Conservation (phyloP, 2,329 filamentous ascomycete species). For the Apiospora kogelbergensis region DNA sequence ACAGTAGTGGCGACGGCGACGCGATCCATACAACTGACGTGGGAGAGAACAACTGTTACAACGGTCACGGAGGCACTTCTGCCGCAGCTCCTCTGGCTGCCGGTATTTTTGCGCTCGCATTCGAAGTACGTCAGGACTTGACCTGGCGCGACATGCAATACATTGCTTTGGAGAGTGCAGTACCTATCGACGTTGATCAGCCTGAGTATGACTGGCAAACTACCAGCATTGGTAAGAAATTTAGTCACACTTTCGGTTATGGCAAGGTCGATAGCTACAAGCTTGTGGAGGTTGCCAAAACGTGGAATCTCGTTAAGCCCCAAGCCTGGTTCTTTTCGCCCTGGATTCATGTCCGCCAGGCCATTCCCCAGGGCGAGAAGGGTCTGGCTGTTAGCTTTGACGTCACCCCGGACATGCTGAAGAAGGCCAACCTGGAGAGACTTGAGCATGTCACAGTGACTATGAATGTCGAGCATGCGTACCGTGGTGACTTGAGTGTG, state of each 20-base stretch:
- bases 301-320: slow-evolving; percentile 86
- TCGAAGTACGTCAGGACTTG: slow-evolving; percentile 82
- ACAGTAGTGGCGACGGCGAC: slow-evolving; percentile 87
- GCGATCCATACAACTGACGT: slow-evolving; percentile 98
- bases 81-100: slow-evolving; percentile 91
- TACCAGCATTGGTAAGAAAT: slow-evolving; percentile 79
- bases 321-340: slow-evolving; percentile 94
- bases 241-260: slow-evolving; percentile 93
- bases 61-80: slow-evolving; percentile 88
- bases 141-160: slow-evolving; percentile 96
- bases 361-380: slow-evolving; percentile 79
- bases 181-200: slow-evolving; percentile 72
- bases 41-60: slow-evolving; percentile 76
- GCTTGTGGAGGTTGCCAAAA: slow-evolving; percentile 82
- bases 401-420: slow-evolving; percentile 78
- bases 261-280: slow-evolving; percentile 90
- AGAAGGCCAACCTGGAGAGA: slow-evolving; percentile 77
- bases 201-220: slow-evolving; percentile 69
- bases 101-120: slow-evolving; percentile 85
- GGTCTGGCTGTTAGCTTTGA: slow-evolving; percentile 80
- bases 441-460: slow-evolving; percentile 95
- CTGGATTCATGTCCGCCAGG: slow-evolving; percentile 86
- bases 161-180: slow-evolving; percentile 79
- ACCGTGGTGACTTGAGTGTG: slow-evolving; percentile 88
- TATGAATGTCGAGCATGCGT: slow-evolving; percentile 90